Evolutionary conservation across 148 eudicot species (phyloP), one percentile per base, ranked within the genome.

Genomic region (Silene latifolia): DNA sequence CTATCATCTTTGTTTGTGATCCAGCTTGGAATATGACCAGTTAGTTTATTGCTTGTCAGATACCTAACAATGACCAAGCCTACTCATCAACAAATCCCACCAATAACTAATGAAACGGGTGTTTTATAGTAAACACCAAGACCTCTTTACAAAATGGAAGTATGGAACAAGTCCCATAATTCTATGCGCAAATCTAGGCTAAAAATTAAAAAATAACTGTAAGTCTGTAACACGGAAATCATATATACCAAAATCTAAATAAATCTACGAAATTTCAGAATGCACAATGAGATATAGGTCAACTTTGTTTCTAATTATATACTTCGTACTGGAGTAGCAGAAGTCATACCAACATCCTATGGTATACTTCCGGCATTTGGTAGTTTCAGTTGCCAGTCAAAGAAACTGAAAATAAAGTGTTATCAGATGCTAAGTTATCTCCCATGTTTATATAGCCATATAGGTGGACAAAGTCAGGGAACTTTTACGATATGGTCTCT

Each of bases 11-110:
- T 67, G 63, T 15, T 61, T 69, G 21, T 70, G 76, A 89, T 76
- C 93, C 93, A 89, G 1, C 39, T 72, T 69, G 85, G 89, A 74
- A 89, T 79, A 1, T 73, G 80, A 60, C 93, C 91, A 67, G 75
- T 75, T 47, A 87, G 86, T 32, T 65, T 69, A 82, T 89, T 89
- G 76, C 81, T 81, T 68, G 89, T 81, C 66, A 89, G 67, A 73
- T 80, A 87, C 87, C 93, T 87, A 74, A 63, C 47, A 77, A 76
- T 44, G 32, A 71, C 67, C 60, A 44, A 78, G 58, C 39, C 8
- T 65, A 25, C 61, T 10, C 24, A 24, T 66, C 35, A 73, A n/a
- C 3, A 54, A 58, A 25, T 19, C 32, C 4, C 24, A 78, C 48
- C 5, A 69, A 69, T 24, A 60, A 51, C n/a, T 71, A 4, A n/a